Conservation (phyloP, 371 early-diverging fungal species). For the Apophysomyces elegans region DNA sequence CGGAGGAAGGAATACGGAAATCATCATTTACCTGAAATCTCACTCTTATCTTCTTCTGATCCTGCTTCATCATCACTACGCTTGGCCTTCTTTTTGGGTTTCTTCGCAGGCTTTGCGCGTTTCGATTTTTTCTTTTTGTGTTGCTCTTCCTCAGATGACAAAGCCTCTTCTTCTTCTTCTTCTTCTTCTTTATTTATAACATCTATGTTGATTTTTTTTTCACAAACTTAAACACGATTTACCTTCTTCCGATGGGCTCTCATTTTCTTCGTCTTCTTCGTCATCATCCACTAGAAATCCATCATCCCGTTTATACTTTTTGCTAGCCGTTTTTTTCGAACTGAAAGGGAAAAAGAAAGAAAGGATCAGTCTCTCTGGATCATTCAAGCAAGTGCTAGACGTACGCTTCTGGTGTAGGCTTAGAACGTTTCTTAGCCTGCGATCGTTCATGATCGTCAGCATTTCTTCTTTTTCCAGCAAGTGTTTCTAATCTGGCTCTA, state of each 20-base stretch:
- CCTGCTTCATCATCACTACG: constrained; percentile 36
- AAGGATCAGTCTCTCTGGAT: constrained; percentile 1
- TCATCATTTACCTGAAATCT: constrained; percentile 30
- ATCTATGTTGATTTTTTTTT: neutral
- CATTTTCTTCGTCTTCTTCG: constrained; percentile 28
- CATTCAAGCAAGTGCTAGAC: constrained; percentile 10
- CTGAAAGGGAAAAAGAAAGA: neutral
- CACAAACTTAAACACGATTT: neutral
- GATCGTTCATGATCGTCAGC: constrained; percentile 15
- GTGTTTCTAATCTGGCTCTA: constrained; percentile 23
- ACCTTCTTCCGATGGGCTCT: constrained; percentile 13
- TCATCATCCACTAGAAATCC: constrained; percentile 25
- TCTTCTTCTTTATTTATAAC: constrained; percentile 21
- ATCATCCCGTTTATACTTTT: constrained; percentile 17
- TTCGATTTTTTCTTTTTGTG: constrained; percentile 21
- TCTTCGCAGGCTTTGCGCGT: constrained; percentile 11
- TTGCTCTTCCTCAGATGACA: constrained; percentile 39
- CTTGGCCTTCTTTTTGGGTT: constrained; percentile 12
- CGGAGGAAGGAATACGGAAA: too few relatives aligned
- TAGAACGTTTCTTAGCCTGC: constrained; percentile 17
- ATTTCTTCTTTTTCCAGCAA: constrained; percentile 24
- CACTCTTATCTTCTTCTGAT: constrained; percentile 33
- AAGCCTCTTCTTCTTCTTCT: constrained; percentile 29
- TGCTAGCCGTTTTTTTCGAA: neutral
- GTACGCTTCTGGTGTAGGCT: constrained; percentile 1